Conservation (phyloP, 192 early-diverging fungal species). For the Coemansia interrupta region DNA sequence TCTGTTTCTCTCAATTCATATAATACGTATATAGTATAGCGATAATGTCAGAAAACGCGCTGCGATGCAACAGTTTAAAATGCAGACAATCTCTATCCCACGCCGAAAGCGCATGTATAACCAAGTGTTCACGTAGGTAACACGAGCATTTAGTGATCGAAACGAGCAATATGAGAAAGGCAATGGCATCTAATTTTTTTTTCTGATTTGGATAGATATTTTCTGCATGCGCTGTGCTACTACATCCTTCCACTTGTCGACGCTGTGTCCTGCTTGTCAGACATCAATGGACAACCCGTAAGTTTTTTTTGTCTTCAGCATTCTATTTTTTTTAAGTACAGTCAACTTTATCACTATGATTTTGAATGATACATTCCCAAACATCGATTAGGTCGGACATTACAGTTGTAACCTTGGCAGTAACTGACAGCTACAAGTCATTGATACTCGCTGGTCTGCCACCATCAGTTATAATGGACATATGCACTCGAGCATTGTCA, state of each 20-base stretch:
- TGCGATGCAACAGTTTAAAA: constrained; percentile 49
- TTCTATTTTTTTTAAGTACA: too few species aligned
- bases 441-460: constrained; percentile 64
- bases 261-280: constrained; percentile 64
- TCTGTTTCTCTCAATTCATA: neutral
- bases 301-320: constrained; percentile 6
- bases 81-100: constrained; percentile 39
- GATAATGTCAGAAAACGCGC: constrained; percentile 17
- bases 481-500: constrained; percentile 59
- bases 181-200: too few species aligned
- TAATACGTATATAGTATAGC: neutral
- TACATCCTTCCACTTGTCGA: constrained; percentile 45
- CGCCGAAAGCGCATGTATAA: constrained; percentile 57
- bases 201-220: constrained; percentile 51
- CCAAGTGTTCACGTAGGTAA: constrained; percentile 63
- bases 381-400: constrained; percentile 40
- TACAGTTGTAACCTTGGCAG: constrained; percentile 55
- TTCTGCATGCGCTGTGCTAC: constrained; percentile 65
- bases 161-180: too few species aligned
- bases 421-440: constrained; percentile 65
- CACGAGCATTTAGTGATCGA: neutral
- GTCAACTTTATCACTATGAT: neutral
- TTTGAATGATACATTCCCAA: neutral
- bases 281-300: constrained; percentile 55
- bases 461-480: constrained; percentile 62